Base-by-base conservation (phyloP, 2,329 filamentous ascomycete species). In the Coniochaeta sp. region DNA sequence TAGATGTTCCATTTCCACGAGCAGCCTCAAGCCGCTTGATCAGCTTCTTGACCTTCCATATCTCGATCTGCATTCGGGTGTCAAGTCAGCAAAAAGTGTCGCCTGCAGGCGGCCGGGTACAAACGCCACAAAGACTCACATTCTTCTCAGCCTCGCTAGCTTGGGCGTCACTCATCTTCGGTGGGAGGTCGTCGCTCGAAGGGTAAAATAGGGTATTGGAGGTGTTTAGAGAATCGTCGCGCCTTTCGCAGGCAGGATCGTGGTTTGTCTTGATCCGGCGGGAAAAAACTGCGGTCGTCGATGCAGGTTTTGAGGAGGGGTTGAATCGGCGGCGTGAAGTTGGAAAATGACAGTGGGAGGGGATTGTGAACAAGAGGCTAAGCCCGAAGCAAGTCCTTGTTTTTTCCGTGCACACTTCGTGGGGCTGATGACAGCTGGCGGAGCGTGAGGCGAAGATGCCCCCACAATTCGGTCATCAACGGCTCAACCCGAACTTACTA, bases 31-130 rank as follows among this genome's bases (percentile, higher is more conserved):
- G 91, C 71, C 95, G 90, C 81, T 98, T 99, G 81, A 99, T 96
- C 73, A 99, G 83, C 84, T 99, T 99, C 86, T 99, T 99, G 74
- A 99, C 93, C 89, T 99, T 97, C 90, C 89, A 93, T 81, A 88
- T 89, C 78, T 89, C 86, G 71, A 89, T 89, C 83, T 86, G 67
- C 67, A 54, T 55, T 38, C 16, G 19, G 54, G 59, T 57, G 66
- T 67, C 61, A 70, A 65, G 64, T 50, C 63, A 61, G 57, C 36
- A 36, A 57, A n/a, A 57, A 36, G 11, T 22, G 34, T 57, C 26
- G 22, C 26, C 44, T 50, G 19, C 19, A 24, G 44, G 44, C 22
- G 28, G 24, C 47, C 24, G 14, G 14, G 26, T 28, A 28, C 14
- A 6, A 52, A 26, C 47, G 24, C 24, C 8, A n/a, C 26, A 58